Conservation (phyloP, 2,329 filamentous ascomycete genomes). For the Colletotrichum viniferum region DNA sequence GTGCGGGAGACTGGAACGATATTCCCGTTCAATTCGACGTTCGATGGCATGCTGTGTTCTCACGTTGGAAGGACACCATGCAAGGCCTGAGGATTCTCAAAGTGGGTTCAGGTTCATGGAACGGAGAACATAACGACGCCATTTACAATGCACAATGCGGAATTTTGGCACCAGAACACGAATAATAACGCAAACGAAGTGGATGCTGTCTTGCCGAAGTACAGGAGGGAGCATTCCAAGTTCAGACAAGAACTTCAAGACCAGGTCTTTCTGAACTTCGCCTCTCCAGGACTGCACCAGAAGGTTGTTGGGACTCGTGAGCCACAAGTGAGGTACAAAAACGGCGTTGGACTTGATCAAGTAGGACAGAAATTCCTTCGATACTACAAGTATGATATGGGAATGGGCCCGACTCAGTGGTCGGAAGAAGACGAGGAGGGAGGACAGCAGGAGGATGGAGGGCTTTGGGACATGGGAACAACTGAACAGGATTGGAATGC, state of each 20-base stretch:
- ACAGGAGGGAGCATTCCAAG: not conserved
- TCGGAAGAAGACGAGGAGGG: not conserved
- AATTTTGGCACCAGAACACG: not conserved
- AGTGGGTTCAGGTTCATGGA: not conserved
- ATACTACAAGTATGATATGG: not conserved
- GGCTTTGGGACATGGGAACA: not conserved
- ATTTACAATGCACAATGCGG: not conserved
- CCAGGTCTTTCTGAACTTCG: not conserved
- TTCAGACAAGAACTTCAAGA: not conserved
- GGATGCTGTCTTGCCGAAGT: not conserved
- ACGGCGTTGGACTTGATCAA: not conserved
- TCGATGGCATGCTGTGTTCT: not conserved
- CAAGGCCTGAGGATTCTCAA: not conserved
- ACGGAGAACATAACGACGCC: not conserved
- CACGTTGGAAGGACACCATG: not conserved
- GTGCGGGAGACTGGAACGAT: not conserved
- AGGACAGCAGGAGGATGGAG: not conserved
- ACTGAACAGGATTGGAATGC: not conserved
- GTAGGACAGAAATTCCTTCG: not conserved
- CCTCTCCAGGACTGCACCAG: not conserved
- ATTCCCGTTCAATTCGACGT: not conserved
- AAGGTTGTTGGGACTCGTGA: not conserved
- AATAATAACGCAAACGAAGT: not conserved
- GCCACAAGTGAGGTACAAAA: not conserved
- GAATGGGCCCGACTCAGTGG: not conserved